Percentiles rank a stretch among this genome's conserved stretches.
Evolutionary conservation across 768 basidiomycete genomes (phyloP).

Genomic region (Collybiopsis confluens): DNA sequence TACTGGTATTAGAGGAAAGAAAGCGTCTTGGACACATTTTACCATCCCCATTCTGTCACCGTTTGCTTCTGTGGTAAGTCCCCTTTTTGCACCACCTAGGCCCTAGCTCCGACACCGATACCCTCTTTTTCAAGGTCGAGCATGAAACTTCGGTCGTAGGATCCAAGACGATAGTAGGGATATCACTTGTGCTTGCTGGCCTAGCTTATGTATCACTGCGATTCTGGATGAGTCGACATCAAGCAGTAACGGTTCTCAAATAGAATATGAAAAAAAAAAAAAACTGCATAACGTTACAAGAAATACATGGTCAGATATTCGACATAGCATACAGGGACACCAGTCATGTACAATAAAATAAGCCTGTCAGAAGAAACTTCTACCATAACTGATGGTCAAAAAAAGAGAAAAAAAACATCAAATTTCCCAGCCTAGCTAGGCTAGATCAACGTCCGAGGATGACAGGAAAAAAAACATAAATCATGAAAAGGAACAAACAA

Average conservation of each 20-base stretch:
- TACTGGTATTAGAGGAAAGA: slow-evolving; percentile 26
- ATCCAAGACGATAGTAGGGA: slow-evolving; percentile 37
- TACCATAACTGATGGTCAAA: no score
- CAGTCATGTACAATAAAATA: no score
- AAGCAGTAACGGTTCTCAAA: no score
- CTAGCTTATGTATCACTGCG: slow-evolving; percentile 41
- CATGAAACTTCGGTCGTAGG: slow-evolving; percentile 64
- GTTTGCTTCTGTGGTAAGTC: slow-evolving; percentile 69
- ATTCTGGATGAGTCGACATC: slow-evolving; percentile 34
- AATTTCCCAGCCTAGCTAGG: no score
- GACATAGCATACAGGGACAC: no score
- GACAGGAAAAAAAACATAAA: neutral
- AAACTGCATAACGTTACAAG: no score
- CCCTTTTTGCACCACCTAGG: neutral
- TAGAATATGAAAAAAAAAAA: no score
- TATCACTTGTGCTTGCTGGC: slow-evolving; percentile 35
- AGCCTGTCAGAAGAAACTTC: no score
- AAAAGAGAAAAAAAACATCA: no score
- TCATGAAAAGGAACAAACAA: neutral
- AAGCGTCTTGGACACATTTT: slow-evolving; percentile 48
- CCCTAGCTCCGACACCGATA: neutral
- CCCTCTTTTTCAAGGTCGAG: slow-evolving; percentile 48
- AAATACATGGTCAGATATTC: no score
- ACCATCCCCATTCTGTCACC: slow-evolving; percentile 78
- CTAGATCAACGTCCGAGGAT: no score